A percentile compares a stretch with the other conserved stretches of the same genome.
phyloP scores from a whole-genome alignment of 1,284 basidiomycete species.

The Trametes pubescens region DNA sequence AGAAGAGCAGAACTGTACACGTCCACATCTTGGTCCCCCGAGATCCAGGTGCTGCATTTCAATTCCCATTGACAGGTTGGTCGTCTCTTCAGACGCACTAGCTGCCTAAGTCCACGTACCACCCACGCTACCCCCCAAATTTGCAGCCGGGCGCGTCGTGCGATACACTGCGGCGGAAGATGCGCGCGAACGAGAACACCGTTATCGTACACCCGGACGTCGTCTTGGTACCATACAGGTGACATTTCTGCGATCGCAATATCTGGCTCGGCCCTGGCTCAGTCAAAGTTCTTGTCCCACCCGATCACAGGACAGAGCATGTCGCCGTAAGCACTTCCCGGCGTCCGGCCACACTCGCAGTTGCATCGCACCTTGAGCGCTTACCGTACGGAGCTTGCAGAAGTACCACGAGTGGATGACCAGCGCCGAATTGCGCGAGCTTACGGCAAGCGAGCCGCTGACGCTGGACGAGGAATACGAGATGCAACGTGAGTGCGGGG shows the following conservation, averaged over 20 bases:
- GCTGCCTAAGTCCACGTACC: neutral
- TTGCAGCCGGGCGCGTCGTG: constrained; percentile 2
- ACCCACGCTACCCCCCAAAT: neutral
- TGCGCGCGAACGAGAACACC: constrained; percentile 70
- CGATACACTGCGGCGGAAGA: constrained; percentile 38
- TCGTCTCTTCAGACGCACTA: constrained; percentile 3
- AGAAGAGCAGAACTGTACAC: constrained; percentile 6
- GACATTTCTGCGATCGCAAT: constrained; percentile 17
- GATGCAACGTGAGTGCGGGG: constrained; percentile 81
- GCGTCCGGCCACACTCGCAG: neutral
- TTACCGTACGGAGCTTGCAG: constrained; percentile 48
- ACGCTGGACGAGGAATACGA: constrained; percentile 86
- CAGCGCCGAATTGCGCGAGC: constrained; percentile 73
- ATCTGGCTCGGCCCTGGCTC: constrained; percentile 7
- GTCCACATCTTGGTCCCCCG: neutral
- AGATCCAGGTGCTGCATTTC: constrained; percentile 3
- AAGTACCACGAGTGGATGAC: constrained; percentile 95
- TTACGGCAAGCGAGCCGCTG: constrained; percentile 90
- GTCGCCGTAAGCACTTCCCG: constrained; percentile 56
- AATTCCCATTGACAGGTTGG: constrained; percentile 12
- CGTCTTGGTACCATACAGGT: constrained; percentile 81
- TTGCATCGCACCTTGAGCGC: neutral
- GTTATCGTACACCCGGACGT: constrained; percentile 69
- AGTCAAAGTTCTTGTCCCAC: constrained; percentile 1
- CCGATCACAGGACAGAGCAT: constrained; percentile 56